phyloP scores from a whole-genome alignment of 768 basidiomycete genomes.

The Phaffia australis region DNA sequence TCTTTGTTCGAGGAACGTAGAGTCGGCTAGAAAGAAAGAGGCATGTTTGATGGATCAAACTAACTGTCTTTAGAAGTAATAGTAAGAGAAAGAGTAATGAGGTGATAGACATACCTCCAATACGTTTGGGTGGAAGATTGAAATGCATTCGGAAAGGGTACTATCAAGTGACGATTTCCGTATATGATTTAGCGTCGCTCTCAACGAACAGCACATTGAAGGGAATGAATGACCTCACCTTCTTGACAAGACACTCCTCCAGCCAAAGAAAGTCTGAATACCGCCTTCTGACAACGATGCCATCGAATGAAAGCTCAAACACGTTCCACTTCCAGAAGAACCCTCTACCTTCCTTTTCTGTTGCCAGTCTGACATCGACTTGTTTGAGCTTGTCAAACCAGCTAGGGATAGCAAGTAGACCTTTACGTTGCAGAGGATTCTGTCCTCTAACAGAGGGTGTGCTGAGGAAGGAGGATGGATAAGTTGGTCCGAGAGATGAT shows the following conservation, averaged over 20 bases:
- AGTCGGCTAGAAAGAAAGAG: slow-evolving; percentile 53
- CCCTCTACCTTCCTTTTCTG: slow-evolving; percentile 76
- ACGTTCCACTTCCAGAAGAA: slow-evolving; percentile 77
- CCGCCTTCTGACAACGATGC: slow-evolving; percentile 49
- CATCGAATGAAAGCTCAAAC: slow-evolving; percentile 69
- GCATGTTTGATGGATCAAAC: neutral
- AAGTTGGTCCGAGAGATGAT: slow-evolving; percentile 31
- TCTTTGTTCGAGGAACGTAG: slow-evolving; percentile 74
- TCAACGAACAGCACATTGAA: neutral
- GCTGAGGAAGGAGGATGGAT: slow-evolving; percentile 51
- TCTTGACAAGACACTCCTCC: slow-evolving; percentile 69
- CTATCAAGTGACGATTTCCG: neutral
- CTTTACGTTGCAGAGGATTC: no score
- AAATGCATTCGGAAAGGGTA: slow-evolving; percentile 80
- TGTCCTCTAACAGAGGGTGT: slow-evolving; percentile 1
- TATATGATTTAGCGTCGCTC: neutral
- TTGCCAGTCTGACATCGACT: slow-evolving; percentile 53
- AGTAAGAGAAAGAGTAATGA: neutral
- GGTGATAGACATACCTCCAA: slow-evolving; percentile 56
- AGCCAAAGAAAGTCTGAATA: slow-evolving; percentile 90
- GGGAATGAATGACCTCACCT: slow-evolving; percentile 46
- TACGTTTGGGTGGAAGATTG: slow-evolving; percentile 76
- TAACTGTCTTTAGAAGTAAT: slow-evolving; percentile 18
- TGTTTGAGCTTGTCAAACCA: slow-evolving; percentile 82
- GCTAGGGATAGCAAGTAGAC: slow-evolving; percentile 52